These are phyloP conservation scores for Cercophora scortea DNA, from an alignment of 495 filamentous ascomycete genomes.

Conservation along the genomic window DNA sequence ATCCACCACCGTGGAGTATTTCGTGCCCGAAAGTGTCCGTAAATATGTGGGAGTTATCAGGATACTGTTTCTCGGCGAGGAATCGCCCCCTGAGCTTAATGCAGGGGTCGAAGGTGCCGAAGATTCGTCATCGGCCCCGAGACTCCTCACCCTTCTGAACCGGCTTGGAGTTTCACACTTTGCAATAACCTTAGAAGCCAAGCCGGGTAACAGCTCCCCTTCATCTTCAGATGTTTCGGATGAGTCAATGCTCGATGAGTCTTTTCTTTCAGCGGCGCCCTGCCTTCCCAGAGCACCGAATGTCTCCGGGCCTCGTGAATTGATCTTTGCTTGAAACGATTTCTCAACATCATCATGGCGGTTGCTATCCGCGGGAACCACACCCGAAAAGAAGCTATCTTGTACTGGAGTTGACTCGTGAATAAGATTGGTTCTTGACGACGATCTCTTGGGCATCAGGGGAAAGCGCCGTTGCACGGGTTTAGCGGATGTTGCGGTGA, in stretches of 20 bases:
- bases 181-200: background rate
- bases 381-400: constrained; percentile 1
- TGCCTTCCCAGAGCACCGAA: too few relatives aligned
- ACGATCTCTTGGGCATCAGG: constrained; percentile 4
- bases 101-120: constrained; percentile 32
- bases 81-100: constrained; percentile 23
- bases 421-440: constrained; percentile 7
- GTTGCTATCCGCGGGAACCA: background rate
- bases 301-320: too few relatives aligned
- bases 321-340: too few relatives aligned
- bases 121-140: constrained; percentile 17
- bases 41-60: constrained; percentile 17
- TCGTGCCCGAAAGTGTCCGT: constrained; percentile 10
- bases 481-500: constrained; percentile 3
- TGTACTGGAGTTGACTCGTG: constrained; percentile 14
- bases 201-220: background rate
- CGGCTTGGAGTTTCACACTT: constrained; percentile 4
- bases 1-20: constrained; percentile 4
- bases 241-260: too few relatives aligned
- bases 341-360: too few relatives aligned
- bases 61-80: constrained; percentile 29
- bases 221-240: background rate
- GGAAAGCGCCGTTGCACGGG: constrained; percentile 14
- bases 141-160: constrained; percentile 1
- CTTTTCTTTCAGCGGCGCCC: too few relatives aligned